phyloP scores from a whole-genome alignment of 2,329 filamentous ascomycete species.

The Fusarium humuli region DNA sequence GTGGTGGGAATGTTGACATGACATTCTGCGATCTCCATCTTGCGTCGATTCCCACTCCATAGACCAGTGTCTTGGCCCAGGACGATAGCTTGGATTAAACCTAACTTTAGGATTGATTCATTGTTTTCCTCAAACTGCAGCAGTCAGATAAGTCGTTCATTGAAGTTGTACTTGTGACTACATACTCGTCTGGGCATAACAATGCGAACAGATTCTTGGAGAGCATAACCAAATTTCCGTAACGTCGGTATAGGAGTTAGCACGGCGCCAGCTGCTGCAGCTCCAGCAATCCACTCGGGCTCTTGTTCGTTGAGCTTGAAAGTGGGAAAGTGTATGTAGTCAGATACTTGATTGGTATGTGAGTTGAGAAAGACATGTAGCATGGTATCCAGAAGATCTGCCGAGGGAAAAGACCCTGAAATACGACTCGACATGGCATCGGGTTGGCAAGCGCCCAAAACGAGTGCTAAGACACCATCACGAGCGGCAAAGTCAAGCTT shows the following conservation, averaged over 20 bases:
- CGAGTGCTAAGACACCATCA: conserved; percentile 73
- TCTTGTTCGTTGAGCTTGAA: conserved; percentile 66
- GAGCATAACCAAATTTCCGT: conserved; percentile 69
- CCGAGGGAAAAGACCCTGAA: conserved; percentile 71
- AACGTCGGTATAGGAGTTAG: conserved; percentile 68
- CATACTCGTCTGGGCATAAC: conserved; percentile 49
- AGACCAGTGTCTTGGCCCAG: conserved; percentile 63
- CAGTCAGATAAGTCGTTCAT: background rate
- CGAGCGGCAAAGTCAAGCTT: conserved; percentile 61
- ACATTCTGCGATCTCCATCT: conserved; percentile 68
- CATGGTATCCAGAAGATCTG: conserved; percentile 69
- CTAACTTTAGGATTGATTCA: conserved; percentile 58
- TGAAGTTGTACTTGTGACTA: background rate
- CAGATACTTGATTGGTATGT: conserved; percentile 66
- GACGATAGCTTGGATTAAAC: conserved; percentile 62
- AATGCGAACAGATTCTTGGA: conserved; percentile 64
- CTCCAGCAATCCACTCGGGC: conserved; percentile 70
- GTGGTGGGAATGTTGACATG: conserved; percentile 60
- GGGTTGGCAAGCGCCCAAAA: conserved; percentile 68
- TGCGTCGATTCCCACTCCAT: conserved; percentile 66
- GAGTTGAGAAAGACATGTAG: conserved; percentile 70
- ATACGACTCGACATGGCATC: conserved; percentile 63
- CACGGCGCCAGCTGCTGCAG: conserved; percentile 70
- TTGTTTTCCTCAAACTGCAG: conserved; percentile 63
- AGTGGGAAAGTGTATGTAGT: conserved; percentile 71